phyloP scores from a whole-genome alignment of 768 basidiomycete genomes.

The Imleria badia region DNA sequence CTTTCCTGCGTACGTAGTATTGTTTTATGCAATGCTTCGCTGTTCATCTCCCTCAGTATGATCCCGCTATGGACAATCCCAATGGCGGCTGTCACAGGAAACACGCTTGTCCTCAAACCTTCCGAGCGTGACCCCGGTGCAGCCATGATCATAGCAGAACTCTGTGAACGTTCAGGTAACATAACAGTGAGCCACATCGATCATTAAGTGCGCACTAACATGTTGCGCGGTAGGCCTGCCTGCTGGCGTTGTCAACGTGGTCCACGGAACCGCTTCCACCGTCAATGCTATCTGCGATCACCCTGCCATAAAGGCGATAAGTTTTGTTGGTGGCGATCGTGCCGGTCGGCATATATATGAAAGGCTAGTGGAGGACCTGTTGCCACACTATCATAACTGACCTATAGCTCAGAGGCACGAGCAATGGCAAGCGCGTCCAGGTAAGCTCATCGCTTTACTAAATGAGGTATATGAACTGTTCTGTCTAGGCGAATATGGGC shows the following conservation, averaged over 20 bases:
- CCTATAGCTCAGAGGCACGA: conserved; percentile 57
- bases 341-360: conserved; percentile 95
- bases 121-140: conserved; percentile 97
- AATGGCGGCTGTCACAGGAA: conserved; percentile 86
- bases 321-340: conserved; percentile 92
- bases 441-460: conserved; percentile 33
- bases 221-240: conserved; percentile 54
- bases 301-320: conserved; percentile 88
- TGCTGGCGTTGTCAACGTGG: conserved; percentile 86
- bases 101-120: conserved; percentile 93
- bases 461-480: background rate
- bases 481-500: conserved; percentile 70
- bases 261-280: conserved; percentile 86
- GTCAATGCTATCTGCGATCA: conserved; percentile 96
- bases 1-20: conserved; percentile 70
- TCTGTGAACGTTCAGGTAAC: conserved; percentile 80
- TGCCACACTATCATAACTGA: conserved; percentile 5
- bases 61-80: conserved; percentile 97
- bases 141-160: conserved; percentile 95
- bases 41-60: conserved; percentile 54
- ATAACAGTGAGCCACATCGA: background rate
- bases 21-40: background rate
- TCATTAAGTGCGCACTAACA: background rate
- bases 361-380: conserved; percentile 42
- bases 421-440: conserved; percentile 87